Evolutionary conservation across 2,329 filamentous ascomycete species (phyloP).

Genomic region (Apiospora aurea): DNA sequence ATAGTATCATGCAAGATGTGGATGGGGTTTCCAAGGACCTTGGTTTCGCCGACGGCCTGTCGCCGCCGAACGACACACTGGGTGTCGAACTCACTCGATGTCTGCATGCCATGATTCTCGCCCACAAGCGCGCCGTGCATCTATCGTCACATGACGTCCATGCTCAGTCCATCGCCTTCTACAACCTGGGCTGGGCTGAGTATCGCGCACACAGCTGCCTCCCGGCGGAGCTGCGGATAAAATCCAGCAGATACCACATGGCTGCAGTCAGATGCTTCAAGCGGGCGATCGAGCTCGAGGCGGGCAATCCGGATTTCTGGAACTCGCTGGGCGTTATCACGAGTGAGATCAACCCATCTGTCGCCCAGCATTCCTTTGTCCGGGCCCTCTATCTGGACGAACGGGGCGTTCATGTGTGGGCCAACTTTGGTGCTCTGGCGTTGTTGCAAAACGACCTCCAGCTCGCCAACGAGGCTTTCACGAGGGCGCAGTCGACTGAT

Average conservation of each 20-base stretch:
- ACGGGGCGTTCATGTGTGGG: conserved; percentile 83
- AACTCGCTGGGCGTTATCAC: conserved; percentile 93
- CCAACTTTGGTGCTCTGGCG: conserved; percentile 87
- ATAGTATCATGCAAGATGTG: conserved; percentile 70
- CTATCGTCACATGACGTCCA: conserved; percentile 77
- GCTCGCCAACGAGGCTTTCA: conserved; percentile 90
- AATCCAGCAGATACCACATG: conserved; percentile 73
- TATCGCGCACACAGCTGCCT: conserved; percentile 78
- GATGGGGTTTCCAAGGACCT: conserved; percentile 66
- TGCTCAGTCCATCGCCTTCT: conserved; percentile 94
- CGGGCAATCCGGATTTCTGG: conserved; percentile 96
- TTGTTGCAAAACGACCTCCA: conserved; percentile 82
- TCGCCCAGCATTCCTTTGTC: conserved; percentile 93
- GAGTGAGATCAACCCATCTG: conserved; percentile 81
- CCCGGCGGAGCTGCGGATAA: conserved; percentile 59
- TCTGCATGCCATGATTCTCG: conserved; percentile 77
- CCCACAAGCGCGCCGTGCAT: conserved; percentile 85
- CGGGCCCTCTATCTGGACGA: conserved; percentile 94
- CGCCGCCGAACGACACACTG: conserved; percentile 54
- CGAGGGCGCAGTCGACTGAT: conserved; percentile 89
- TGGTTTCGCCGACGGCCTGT: conserved; percentile 52
- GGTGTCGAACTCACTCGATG: conserved; percentile 63
- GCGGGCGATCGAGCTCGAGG: conserved; percentile 91
- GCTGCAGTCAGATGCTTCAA: conserved; percentile 92
- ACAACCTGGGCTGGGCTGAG: conserved; percentile 96